phyloP scores from a whole-genome alignment of 2,329 filamentous ascomycete genomes.

The Colletotrichum sp. region DNA sequence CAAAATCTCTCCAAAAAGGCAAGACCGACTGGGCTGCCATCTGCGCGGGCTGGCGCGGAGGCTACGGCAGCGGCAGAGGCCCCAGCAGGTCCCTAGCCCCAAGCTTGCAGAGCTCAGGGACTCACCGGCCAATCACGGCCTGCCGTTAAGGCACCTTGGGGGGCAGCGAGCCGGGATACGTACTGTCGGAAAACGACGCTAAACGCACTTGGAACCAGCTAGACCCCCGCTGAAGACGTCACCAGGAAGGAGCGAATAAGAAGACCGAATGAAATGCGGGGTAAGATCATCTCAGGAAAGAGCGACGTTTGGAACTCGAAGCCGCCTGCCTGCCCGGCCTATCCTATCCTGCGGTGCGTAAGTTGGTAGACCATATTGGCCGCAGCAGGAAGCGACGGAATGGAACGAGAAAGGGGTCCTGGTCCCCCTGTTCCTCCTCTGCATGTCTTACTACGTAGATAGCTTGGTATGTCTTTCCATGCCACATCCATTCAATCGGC shows the following conservation, averaged over 20 bases:
- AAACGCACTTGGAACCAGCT: background rate
- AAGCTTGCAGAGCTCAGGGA: background rate
- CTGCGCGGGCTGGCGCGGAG: background rate
- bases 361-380: background rate
- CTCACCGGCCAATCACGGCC: background rate
- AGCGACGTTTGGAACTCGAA: conserved; percentile 5
- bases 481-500: background rate
- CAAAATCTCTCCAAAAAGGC: background rate
- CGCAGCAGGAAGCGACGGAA: background rate
- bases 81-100: background rate
- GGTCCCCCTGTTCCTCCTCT: background rate
- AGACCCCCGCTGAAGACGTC: conserved; percentile 20
- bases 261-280: conserved; percentile 19
- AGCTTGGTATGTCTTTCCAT: background rate
- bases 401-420: background rate
- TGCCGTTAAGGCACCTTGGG: background rate
- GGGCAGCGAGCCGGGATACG: background rate
- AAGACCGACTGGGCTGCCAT: background rate
- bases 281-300: conserved; percentile 7
- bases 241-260: background rate
- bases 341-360: background rate
- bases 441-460: background rate
- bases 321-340: background rate
- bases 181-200: background rate
- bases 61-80: conserved; percentile 5